Evolutionary conservation across 2,329 filamentous ascomycete species (phyloP).

Genomic region (Xylogone sp.): DNA sequence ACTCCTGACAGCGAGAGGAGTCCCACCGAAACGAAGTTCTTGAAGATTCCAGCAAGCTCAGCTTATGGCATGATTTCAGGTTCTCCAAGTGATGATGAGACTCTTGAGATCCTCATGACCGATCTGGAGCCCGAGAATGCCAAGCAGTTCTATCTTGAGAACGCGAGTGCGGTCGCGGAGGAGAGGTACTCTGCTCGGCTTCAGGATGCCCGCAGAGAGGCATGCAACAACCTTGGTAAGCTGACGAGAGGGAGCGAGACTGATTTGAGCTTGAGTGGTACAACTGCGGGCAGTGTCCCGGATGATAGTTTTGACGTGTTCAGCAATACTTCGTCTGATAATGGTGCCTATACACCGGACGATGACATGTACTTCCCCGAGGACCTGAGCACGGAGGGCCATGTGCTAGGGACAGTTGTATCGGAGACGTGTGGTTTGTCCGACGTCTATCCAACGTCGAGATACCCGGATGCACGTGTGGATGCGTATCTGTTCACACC

Average conservation of each 20-base stretch:
- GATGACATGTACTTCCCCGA: slow-evolving; percentile 59
- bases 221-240: slow-evolving; percentile 55
- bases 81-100: slow-evolving; percentile 61
- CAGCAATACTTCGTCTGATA: slow-evolving; percentile 65
- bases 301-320: slow-evolving; percentile 77
- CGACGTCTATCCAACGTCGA: slow-evolving; percentile 79
- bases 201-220: slow-evolving; percentile 57
- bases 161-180: slow-evolving; percentile 88
- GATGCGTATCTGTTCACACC: slow-evolving; percentile 96
- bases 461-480: slow-evolving; percentile 89
- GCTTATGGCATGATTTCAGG: slow-evolving; percentile 15
- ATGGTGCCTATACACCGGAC: slow-evolving; percentile 53
- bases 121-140: slow-evolving; percentile 65
- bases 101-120: slow-evolving; percentile 70
- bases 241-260: slow-evolving; percentile 47
- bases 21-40: slow-evolving; percentile 26
- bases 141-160: slow-evolving; percentile 70
- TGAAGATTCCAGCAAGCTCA: slow-evolving; percentile 31
- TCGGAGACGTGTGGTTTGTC: slow-evolving; percentile 86
- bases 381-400: slow-evolving; percentile 85
- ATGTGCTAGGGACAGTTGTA: slow-evolving; percentile 87
- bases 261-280: slow-evolving; percentile 33
- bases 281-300: slow-evolving; percentile 30
- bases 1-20: slow-evolving; percentile 59
- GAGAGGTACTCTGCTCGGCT: slow-evolving; percentile 69